Conservation (phyloP, 805 yeast genomes). For the Myxozyma kluyveri region DNA sequence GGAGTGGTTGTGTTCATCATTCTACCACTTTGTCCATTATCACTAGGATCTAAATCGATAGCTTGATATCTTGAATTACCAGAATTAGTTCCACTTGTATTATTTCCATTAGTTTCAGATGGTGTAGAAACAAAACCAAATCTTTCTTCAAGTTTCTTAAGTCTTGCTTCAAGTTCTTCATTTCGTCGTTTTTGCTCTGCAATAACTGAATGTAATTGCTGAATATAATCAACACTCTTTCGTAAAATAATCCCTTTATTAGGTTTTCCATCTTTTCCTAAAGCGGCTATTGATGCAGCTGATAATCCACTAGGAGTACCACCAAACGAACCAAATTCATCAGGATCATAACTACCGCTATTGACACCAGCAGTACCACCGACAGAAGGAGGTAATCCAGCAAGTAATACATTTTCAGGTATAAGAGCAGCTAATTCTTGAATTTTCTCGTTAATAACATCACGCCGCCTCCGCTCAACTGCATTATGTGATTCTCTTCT, state of each 20-base stretch:
- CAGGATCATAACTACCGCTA: constrained; percentile 25
- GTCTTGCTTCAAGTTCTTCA: constrained; percentile 18
- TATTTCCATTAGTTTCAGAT: background rate
- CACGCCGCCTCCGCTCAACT: constrained; percentile 88
- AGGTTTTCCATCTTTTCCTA: constrained; percentile 60
- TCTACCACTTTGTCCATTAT: background rate
- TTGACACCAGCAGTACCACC: constrained; percentile 17
- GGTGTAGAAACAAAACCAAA: background rate
- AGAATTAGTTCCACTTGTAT: background rate
- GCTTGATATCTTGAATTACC: background rate
- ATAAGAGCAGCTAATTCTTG: constrained; percentile 77
- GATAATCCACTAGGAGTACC: constrained; percentile 5
- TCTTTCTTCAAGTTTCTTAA: constrained; percentile 12
- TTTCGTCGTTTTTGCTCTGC: constrained; percentile 21
- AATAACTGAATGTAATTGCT: constrained; percentile 20
- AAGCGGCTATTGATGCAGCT: constrained; percentile 24
- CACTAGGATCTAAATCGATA: background rate
- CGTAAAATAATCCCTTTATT: constrained; percentile 76
- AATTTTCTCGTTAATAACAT: constrained; percentile 82
- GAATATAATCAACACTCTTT: constrained; percentile 77
- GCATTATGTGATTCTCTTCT: constrained; percentile 91
- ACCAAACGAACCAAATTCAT: constrained; percentile 14
- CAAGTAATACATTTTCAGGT: constrained; percentile 49
- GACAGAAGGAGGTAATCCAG: constrained; percentile 7
- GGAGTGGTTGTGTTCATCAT: background rate